These are phyloP conservation scores for Mucor sp. DNA, from an alignment of 371 early-diverging fungal species.

Conservation along the genomic window DNA sequence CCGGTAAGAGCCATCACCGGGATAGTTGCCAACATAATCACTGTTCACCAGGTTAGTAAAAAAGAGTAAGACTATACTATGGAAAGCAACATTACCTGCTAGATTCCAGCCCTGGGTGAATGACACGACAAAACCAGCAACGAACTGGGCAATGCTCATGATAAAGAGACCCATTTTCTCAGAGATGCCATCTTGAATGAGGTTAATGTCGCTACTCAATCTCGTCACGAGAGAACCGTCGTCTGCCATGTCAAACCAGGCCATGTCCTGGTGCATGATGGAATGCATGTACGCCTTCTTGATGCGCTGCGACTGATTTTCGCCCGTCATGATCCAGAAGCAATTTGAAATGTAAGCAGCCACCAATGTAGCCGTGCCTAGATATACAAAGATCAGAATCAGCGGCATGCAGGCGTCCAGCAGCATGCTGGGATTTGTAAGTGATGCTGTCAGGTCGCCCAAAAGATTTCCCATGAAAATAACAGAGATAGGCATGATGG, in stretches of 20 bases:
- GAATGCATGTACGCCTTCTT: conserved; percentile 62
- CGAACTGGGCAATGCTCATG: conserved; percentile 47
- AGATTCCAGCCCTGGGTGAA: conserved; percentile 56
- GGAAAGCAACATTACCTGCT: background rate
- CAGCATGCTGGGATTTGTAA: background rate
- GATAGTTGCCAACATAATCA: conserved; percentile 69
- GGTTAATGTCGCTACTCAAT: conserved; percentile 69
- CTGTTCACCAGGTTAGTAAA: too few relatives aligned
- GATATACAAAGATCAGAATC: conserved; percentile 33
- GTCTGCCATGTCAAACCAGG: conserved; percentile 79
- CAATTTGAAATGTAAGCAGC: conserved; percentile 35
- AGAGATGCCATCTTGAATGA: conserved; percentile 82
- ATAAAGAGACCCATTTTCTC: conserved; percentile 81
- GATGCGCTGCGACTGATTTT: conserved; percentile 34
- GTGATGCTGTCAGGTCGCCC: conserved; percentile 3
- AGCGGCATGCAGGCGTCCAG: conserved; percentile 18
- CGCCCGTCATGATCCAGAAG: conserved; percentile 39
- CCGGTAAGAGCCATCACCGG: conserved; percentile 55
- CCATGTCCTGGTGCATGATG: conserved; percentile 81
- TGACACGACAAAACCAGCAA: conserved; percentile 30
- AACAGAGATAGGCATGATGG: conserved; percentile 36
- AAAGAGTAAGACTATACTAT: background rate
- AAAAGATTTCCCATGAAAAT: conserved; percentile 38
- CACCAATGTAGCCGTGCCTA: conserved; percentile 32
- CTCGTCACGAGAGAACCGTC: conserved; percentile 69